phyloP scores from a whole-genome alignment of 2,329 filamentous ascomycete genomes.

The Penicillium crustosum region DNA sequence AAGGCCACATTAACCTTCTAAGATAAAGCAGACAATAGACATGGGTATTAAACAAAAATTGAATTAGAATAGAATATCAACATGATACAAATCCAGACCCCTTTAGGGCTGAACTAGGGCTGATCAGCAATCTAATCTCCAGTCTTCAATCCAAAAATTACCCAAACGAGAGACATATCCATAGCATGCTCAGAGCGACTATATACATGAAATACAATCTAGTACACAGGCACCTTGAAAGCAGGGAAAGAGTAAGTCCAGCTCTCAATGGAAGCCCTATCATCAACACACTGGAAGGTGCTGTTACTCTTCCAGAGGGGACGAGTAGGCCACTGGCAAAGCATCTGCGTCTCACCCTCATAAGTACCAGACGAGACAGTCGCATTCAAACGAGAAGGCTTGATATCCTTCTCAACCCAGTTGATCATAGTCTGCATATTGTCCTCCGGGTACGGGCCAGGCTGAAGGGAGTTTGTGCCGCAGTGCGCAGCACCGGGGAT shows the following conservation, averaged over 20 bases:
- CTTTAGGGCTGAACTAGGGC: background rate
- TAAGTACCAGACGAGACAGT: slow-evolving; percentile 36
- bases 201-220: slow-evolving; percentile 4
- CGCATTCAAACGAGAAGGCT: slow-evolving; percentile 48
- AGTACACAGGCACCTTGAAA: slow-evolving; percentile 44
- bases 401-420: slow-evolving; percentile 54
- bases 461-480: slow-evolving; percentile 47
- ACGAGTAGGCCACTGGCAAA: slow-evolving; percentile 38
- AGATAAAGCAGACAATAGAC: background rate
- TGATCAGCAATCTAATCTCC: background rate
- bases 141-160: background rate
- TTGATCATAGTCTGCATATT: slow-evolving; percentile 51
- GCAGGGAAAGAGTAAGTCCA: slow-evolving; percentile 44
- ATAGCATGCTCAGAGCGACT: background rate
- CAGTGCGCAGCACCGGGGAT: slow-evolving; percentile 58
- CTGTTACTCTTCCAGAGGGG: slow-evolving; percentile 33
- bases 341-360: slow-evolving; percentile 34
- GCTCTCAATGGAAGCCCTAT: slow-evolving; percentile 41
- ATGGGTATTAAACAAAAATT: background rate
- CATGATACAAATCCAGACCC: background rate
- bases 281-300: slow-evolving; percentile 42
- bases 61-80: background rate
- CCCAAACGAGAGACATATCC: background rate
- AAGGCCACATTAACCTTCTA: background rate
- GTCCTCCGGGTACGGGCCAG: slow-evolving; percentile 47